Evolutionary conservation across 441 rosid species (phyloP).

Genomic region (Populus hybrid): DNA sequence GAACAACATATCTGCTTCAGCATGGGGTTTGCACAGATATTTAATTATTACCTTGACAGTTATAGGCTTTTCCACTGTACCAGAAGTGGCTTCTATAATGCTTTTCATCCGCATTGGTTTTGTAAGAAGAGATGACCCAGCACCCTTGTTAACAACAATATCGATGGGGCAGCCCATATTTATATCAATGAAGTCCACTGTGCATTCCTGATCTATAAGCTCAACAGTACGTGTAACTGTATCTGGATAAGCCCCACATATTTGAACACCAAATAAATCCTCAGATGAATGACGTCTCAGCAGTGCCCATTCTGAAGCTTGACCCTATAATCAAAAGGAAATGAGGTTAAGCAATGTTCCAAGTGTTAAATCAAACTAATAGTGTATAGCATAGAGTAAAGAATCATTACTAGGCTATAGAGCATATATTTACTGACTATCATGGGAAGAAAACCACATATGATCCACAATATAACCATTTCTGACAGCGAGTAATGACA

Average conservation of each 20-base stretch:
- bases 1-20: background rate
- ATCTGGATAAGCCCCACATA: slow-evolving; percentile 84
- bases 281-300: slow-evolving; percentile 85
- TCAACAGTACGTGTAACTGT: slow-evolving; percentile 72
- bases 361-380: background rate
- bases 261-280: slow-evolving; percentile 88
- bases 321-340: slow-evolving; percentile 49
- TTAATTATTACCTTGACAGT: slow-evolving; percentile 67
- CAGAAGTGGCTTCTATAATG: slow-evolving; percentile 62
- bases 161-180: slow-evolving; percentile 99
- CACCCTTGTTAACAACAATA: slow-evolving; percentile 84
- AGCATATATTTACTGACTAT: background rate
- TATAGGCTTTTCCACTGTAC: slow-evolving; percentile 70
- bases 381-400: background rate
- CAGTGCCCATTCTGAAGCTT: slow-evolving; percentile 97
- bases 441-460: background rate
- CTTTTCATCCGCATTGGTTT: slow-evolving; percentile 82
- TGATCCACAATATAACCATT: background rate
- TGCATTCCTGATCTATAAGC: slow-evolving; percentile 77
- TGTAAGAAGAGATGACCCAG: slow-evolving; percentile 85
- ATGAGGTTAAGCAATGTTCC: background rate
- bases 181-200: slow-evolving; percentile 85
- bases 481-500: background rate
- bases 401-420: background rate
- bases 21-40: background rate